Conservation (phyloP, 169 alveolate species). For the Babesia bovis region DNA sequence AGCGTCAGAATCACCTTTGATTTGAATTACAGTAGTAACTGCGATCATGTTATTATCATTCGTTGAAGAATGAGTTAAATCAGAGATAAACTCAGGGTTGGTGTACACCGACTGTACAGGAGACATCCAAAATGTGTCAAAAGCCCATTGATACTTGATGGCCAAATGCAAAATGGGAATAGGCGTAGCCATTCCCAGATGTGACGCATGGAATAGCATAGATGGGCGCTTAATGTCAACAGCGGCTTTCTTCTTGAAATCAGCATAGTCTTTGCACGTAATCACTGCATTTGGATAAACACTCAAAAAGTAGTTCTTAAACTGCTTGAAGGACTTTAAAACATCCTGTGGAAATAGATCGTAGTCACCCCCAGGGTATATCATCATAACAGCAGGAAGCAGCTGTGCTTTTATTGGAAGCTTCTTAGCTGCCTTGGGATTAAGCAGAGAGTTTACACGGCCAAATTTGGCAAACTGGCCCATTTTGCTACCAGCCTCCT, state of each 20-base stretch:
- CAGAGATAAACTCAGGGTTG: slow-evolving; percentile 2
- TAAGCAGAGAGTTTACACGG: slow-evolving; percentile 34
- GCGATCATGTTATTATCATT: slow-evolving; percentile 1
- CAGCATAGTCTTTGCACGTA: slow-evolving; percentile 8
- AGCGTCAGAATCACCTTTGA: background rate
- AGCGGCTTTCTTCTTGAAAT: slow-evolving; percentile 16
- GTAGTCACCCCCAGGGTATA: slow-evolving; percentile 43
- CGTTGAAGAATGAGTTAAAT: slow-evolving; percentile 1
- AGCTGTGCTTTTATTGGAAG: slow-evolving; percentile 46
- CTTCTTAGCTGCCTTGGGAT: slow-evolving; percentile 20
- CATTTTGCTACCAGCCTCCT: slow-evolving; percentile 40
- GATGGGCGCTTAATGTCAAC: slow-evolving; percentile 5
- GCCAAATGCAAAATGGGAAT: slow-evolving; percentile 6
- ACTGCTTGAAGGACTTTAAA: background rate
- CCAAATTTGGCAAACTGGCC: slow-evolving; percentile 52
- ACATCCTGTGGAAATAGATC: slow-evolving; percentile 49
- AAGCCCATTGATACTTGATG: slow-evolving; percentile 25
- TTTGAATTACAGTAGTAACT: background rate
- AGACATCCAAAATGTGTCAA: slow-evolving; percentile 24
- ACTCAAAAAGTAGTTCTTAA: slow-evolving; percentile 11
- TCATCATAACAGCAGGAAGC: slow-evolving; percentile 55
- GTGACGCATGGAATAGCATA: slow-evolving; percentile 10
- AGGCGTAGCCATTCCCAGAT: background rate
- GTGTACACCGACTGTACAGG: background rate
- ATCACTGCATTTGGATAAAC: slow-evolving; percentile 6